These are phyloP conservation scores for Trichomonascaceae sp. DNA, from an alignment of 1,139 yeast species.

Conservation along the genomic window DNA sequence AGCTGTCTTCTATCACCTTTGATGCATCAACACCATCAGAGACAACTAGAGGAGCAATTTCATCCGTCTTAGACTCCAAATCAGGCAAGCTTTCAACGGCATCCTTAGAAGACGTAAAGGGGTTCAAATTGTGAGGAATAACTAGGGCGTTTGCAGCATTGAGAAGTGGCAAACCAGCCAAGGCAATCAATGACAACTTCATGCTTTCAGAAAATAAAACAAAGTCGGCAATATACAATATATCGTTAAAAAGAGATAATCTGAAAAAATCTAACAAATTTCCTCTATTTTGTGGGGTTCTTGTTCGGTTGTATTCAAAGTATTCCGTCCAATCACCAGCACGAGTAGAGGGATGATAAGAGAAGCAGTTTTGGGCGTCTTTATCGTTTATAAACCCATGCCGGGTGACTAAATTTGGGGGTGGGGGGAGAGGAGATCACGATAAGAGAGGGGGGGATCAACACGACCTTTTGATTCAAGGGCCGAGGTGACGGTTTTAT, in stretches of 20 bases:
- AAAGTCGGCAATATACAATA: constrained; percentile 2
- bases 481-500: not conserved
- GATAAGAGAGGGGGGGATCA: not conserved
- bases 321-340: not conserved
- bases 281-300: not conserved
- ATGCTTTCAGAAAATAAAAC: constrained; percentile 18
- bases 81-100: constrained; percentile 17
- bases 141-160: constrained; percentile 54
- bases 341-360: not conserved
- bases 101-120: constrained; percentile 20
- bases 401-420: not conserved
- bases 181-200: constrained; percentile 31
- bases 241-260: not conserved
- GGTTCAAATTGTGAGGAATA: constrained; percentile 43
- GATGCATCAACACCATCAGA: constrained; percentile 38
- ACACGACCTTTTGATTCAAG: not conserved
- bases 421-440: no score
- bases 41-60: constrained; percentile 36
- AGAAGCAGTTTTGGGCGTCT: not conserved
- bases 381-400: not conserved
- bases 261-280: not conserved
- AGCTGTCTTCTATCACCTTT: constrained; percentile 64
- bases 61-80: constrained; percentile 14
- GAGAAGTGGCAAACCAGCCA: constrained; percentile 49
- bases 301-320: not conserved